Conservation (phyloP, 305 asterid species). For the Fraxinus sp. region DNA sequence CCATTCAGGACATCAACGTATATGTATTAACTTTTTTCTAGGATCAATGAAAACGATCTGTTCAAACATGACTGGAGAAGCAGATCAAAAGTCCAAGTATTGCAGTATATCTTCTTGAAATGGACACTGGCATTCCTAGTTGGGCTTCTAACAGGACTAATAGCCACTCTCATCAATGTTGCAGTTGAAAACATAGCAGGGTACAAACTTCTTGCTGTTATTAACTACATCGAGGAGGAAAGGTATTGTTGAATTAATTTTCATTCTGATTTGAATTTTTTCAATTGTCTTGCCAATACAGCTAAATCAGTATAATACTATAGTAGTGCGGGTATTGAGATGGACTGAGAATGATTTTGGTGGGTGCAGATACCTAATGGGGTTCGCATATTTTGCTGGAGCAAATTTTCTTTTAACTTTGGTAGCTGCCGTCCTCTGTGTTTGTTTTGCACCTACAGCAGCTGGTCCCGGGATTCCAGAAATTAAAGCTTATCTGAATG, state of each 20-base stretch:
- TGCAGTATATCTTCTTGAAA: conserved; percentile 73
- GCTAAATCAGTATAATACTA: background rate
- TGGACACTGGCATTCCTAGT: conserved; percentile 79
- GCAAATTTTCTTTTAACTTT: conserved; percentile 60
- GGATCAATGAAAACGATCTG: conserved; percentile 94
- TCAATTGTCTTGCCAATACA: background rate
- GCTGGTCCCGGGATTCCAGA: conserved; percentile 98
- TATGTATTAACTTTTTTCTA: conserved; percentile 13
- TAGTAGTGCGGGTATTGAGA: background rate
- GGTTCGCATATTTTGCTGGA: conserved; percentile 60
- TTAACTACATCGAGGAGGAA: conserved; percentile 52
- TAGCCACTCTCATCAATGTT: conserved; percentile 76
- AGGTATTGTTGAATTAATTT: conserved; percentile 42
- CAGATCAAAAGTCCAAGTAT: conserved; percentile 67
- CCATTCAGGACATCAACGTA: too few relatives aligned
- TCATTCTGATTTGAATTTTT: background rate
- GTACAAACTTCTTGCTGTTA: conserved; percentile 64
- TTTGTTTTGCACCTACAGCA: conserved; percentile 86
- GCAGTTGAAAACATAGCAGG: conserved; percentile 86
- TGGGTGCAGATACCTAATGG: conserved; percentile 66
- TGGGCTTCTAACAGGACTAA: conserved; percentile 74
- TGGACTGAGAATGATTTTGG: conserved; percentile 10
- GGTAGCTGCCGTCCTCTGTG: conserved; percentile 69
- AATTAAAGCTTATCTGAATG: conserved; percentile 88
- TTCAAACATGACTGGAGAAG: conserved; percentile 98